Evolutionary conservation across 306 rosid genomes (phyloP).

Genomic region (Purshia tridentata): DNA sequence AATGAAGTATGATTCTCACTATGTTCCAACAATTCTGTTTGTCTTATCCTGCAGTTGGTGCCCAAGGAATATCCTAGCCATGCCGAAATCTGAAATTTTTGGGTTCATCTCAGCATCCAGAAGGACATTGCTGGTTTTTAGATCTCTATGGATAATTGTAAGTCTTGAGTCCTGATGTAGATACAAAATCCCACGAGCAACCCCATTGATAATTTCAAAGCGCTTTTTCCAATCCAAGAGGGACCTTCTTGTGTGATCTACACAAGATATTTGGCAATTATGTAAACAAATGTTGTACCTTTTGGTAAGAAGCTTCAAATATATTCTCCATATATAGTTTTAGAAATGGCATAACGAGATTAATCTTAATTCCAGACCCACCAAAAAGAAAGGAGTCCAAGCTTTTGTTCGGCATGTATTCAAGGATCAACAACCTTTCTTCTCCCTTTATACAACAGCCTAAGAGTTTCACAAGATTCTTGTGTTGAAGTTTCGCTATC

Average conservation of each 20-base stretch:
- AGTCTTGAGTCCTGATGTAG: constrained; percentile 66
- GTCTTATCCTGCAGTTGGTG: constrained; percentile 47
- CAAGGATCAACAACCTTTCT: constrained; percentile 55
- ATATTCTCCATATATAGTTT: not conserved
- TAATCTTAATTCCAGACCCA: constrained; percentile 24
- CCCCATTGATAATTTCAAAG: constrained; percentile 37
- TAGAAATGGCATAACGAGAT: not conserved
- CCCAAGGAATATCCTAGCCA: constrained; percentile 56
- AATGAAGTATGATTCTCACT: constrained; percentile 37
- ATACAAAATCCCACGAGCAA: constrained; percentile 56
- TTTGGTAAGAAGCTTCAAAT: not conserved
- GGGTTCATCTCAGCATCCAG: constrained; percentile 49
- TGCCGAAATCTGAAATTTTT: constrained; percentile 68
- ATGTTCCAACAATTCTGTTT: constrained; percentile 54
- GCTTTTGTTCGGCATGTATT: constrained; percentile 58
- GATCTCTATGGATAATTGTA: constrained; percentile 56
- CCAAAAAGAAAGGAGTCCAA: constrained; percentile 52
- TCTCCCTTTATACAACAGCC: constrained; percentile 49
- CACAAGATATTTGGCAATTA: not conserved
- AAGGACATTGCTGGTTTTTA: constrained; percentile 54
- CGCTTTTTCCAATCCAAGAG: constrained; percentile 46
- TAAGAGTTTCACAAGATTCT: constrained; percentile 58
- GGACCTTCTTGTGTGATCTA: constrained; percentile 34
- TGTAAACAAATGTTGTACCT: not conserved
- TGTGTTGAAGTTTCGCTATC: constrained; percentile 60